Evolutionary conservation across 2,329 filamentous ascomycete species (phyloP), one percentile per base, ranked within the genome.

Genomic region (Arthroderma uncinatum): DNA sequence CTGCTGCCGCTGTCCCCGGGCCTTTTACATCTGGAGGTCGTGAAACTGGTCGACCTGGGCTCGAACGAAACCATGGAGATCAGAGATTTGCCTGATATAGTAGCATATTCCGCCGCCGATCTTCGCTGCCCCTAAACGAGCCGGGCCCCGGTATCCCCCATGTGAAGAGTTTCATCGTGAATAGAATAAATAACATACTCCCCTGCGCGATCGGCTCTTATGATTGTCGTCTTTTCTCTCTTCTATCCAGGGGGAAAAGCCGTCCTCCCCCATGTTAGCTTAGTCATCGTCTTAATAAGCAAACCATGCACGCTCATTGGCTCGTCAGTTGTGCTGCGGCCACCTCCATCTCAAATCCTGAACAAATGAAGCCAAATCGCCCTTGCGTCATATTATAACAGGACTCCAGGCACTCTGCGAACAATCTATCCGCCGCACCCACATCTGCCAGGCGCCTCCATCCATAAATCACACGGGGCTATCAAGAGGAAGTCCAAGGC

Each of bases 11-110:
- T 82, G 36, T 70, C 71, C 2, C 66, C 73, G 21, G 81, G 81
- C 0, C 70, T 77, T 14, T 70, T 82, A 55, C 71, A 75, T 25
- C 63, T 83, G 2, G 80, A 82, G 56, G 73, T 73, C 5, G 68
- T 83, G 21, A 72, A 78, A 21, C 70, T 83, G 8, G 70, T 82
- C 16, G 81, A 83, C 68, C 65, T 82, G 58, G 76, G 75, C 55
- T 78, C 76, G 23, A 77, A 79, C 59, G 78, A 82, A 66, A 75
- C 73, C 25, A 76, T 77, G 6, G 79, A 82, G 64, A 75, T 83
- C 54, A 68, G 73, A 57, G 78, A 83, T 61, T 66, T 83, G 54
- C 81, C 81, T 2, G 78, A 80, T 61, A 76, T 82, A 57, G 66
- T 82, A 56, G 73, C 73, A 58, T 74, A 68, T 57, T 62, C 67